Base-by-base conservation (phyloP, 2,329 filamentous ascomycete genomes). In the Penicillium expansum region DNA sequence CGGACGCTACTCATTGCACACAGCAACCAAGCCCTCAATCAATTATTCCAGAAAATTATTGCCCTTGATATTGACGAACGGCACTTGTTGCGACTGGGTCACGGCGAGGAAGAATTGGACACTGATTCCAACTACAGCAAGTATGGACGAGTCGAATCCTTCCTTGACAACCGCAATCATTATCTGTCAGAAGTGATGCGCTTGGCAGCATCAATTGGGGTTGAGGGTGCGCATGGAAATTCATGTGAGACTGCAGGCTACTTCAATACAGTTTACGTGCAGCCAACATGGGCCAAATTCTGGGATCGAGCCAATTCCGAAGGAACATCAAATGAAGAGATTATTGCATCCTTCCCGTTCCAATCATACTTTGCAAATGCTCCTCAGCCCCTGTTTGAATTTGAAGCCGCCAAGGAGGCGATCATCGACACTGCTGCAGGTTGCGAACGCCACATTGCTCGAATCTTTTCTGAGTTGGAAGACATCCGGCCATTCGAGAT, bases 11-110 rank as follows among this genome's bases (percentile, higher is more conserved):
- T 99, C 39, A 86, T 99, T 62, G 94, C 94, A 5, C 94, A 99
- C 74, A 97, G 93, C 75, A 99, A 99, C 70, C 95, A 99, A 74
- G 95, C 94, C 2, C 80, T 99, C 10, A 99, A 99, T 69, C 94
- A 99, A 72, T 82, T 99, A 1, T 99, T 99, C 77, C 90, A 95
- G 67, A 99, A 99, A 78, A 99, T 99, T 60, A 88, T 93, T n/a
- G 90, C 89, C 5, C 81, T 99, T 29, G 92, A 97, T 67, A 97
- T 99, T 64, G 95, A 99, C 69, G 90, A 95, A 75, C 87, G 94
- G 38, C 94, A 99, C 79, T 82, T 99, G 57, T 81, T 99, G 51
- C 88, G 94, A 58, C 82, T 99, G 35, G 94, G 94, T 35, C 94
- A 96, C 72, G 94, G 94, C 39, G 95, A 99, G 73, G 94, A 97